These are phyloP conservation scores for Breynia disticha DNA, from an alignment of 441 rosid genomes.

Conservation along the genomic window DNA sequence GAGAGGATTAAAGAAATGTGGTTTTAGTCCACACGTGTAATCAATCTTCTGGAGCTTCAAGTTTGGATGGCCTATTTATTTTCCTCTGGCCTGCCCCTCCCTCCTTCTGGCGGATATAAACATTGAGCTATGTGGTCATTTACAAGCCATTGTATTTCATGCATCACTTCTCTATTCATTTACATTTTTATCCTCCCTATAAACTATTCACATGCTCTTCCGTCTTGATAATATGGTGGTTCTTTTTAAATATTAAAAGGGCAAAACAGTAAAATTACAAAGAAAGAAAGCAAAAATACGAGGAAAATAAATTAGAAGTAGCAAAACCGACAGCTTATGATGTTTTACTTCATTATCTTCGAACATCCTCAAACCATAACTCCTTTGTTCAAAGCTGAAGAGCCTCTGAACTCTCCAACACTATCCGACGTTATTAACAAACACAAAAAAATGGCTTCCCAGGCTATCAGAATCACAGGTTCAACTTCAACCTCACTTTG, in stretches of 20 bases:
- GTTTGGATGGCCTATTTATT: conserved; percentile 6
- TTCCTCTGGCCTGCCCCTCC: not conserved
- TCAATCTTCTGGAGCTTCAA: not conserved
- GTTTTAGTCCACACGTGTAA: not conserved
- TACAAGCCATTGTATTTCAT: conserved; percentile 4
- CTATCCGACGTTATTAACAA: no score
- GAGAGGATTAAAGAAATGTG: no score
- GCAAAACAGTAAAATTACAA: not conserved
- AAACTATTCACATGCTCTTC: not conserved
- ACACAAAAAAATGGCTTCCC: conserved; percentile 60
- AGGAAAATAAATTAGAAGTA: not conserved
- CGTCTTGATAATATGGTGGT: no score
- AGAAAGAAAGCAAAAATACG: not conserved
- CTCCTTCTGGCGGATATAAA: not conserved
- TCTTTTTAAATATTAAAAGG: no score
- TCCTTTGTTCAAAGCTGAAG: no score
- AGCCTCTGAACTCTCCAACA: no score
- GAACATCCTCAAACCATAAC: no score
- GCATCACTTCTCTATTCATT: not conserved
- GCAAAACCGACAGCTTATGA: not conserved
- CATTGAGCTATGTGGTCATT: conserved; percentile 2
- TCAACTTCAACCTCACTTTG: conserved; percentile 40
- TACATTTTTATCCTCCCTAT: not conserved
- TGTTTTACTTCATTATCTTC: not conserved
- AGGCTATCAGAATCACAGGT: conserved; percentile 41